Base-by-base conservation (phyloP, 2,329 filamentous ascomycete genomes). In the Ophiosphaerella korrae region DNA sequence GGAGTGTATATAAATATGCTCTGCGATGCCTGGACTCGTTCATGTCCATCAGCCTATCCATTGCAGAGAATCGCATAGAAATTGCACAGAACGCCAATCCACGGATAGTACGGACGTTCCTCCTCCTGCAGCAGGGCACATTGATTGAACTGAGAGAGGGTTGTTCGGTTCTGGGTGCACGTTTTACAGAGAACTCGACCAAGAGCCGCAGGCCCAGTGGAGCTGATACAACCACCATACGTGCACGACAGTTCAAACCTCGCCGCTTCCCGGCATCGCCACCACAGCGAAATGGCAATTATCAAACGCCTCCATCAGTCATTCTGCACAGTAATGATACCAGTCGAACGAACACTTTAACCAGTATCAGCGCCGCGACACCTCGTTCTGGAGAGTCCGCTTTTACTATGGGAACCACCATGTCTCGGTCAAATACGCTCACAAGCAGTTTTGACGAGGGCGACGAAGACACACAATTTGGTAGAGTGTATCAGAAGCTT, bases 381-480 rank as follows among this genome's bases (percentile, higher is more conserved):
- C 90, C 91, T 39, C 86, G 89, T 21, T 95, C 90, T 7, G 89
- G 88, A 37, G 91, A 96, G 64, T 90, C 89, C 0, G 95, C 94
- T 68, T 81, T 79, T 2, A 85, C 87, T 0, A 77, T 80, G 3
- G 78, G 79, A 49, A 75, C 71, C 57, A 73, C 63, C 66, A 66
- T 77, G 48, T 76, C 73, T 14, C 73, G 77, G 24, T 78, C 73
- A 21, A 77, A 75, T 45, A 78, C 74, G 40, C 76, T 84, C 38
- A 81, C 77, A 8, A 88, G 91, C 43, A 84, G 87, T 42, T 82
- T 84, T 40, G 82, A 84, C 32, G 70, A 74, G 49, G 83, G 82
- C 2, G 88, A 91, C 57, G 90, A 96, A 56, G 91, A 96, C 62
- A 82, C 84, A 13, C 82, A 87, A 24, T 96, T 96, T 60, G 92